Base-by-base conservation (phyloP, 495 filamentous ascomycete species). In the Xylaria flabelliformis region DNA sequence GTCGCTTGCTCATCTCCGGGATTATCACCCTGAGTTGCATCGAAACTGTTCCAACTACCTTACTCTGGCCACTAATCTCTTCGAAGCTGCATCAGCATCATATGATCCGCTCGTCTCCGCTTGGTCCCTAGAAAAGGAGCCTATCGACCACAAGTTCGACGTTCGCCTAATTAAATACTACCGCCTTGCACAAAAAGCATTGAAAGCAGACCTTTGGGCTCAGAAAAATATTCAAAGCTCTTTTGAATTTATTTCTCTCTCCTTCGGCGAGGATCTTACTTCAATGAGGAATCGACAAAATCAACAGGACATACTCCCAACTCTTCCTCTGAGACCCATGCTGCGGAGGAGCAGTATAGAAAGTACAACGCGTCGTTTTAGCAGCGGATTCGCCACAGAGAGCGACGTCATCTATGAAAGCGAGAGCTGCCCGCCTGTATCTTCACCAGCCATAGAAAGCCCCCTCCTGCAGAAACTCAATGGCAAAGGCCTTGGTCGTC, bases 111-210 rank as follows among this genome's bases (percentile, higher is more conserved):
- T 77, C 7, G 56, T 72, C 41, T 70, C 62, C n/a, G 21, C 71
- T 0, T 77, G 75, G 75, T 77, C 75, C 15, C 75, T 77, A 39
- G 75, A 77, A 34, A 72, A 73, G 51, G 75, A 77, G 29, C 75
- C 75, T 46, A 62, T 56, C 19, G 69, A 73, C 39, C 19, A 39
- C 61, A 64, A 64, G 34, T 72, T 75, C 68, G 75, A 77, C 21
- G 46, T 77, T 24, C 70, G 70, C 12, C 74, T 77, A 4, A 68
- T 77, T 5, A 77, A 77, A 44, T 77, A 77, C 67, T 75, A 75
- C 58, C 75, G 73, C 32, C 69, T 72, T 32, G 75, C 73, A 3
- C 75, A 77, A 32, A 68, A 72, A 36, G 71, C 69, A 44, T 66
- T 75, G 42, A 34, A 56, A 32, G 32, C 53, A 56, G 29, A 56